These are phyloP conservation scores for Dioszegia hungarica DNA, from an alignment of 768 basidiomycete genomes.

Conservation along the genomic window DNA sequence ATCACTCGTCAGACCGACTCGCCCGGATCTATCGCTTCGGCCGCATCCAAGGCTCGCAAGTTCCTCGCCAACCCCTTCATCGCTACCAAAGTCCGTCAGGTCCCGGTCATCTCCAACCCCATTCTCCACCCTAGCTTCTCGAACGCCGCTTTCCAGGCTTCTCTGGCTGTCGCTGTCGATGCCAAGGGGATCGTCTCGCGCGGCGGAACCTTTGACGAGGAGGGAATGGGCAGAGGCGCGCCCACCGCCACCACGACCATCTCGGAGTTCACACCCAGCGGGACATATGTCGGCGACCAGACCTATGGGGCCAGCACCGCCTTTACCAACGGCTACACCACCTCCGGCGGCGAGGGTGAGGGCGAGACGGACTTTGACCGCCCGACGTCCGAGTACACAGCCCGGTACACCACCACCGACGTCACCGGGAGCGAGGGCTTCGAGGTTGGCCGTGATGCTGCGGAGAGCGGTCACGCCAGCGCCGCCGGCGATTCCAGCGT, in stretches of 20 bases:
- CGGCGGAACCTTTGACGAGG: conserved; percentile 7
- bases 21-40: conserved; percentile 9
- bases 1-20: conserved; percentile 4
- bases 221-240: neutral
- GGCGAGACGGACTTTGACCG: conserved; percentile 7
- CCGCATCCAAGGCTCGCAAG: conserved; percentile 2
- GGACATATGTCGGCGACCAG: neutral
- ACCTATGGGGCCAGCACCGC: conserved; percentile 3
- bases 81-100: conserved; percentile 3
- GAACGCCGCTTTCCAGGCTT: conserved; percentile 36
- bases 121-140: conserved; percentile 27
- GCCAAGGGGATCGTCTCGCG: conserved; percentile 27
- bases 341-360: neutral
- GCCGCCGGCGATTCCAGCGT: conserved; percentile 4
- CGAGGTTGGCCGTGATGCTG: neutral
- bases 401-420: conserved; percentile 3
- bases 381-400: conserved; percentile 9
- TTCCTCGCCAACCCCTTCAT: conserved; percentile 26
- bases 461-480: neutral
- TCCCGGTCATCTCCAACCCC: conserved; percentile 31
- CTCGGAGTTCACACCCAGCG: conserved; percentile 3
- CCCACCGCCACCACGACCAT: neutral
- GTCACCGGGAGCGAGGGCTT: conserved; percentile 1
- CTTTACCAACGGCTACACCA: conserved; percentile 2
- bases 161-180: conserved; percentile 32